Conservation (phyloP, 179 eudicot species). For the Silene vulgaris region DNA sequence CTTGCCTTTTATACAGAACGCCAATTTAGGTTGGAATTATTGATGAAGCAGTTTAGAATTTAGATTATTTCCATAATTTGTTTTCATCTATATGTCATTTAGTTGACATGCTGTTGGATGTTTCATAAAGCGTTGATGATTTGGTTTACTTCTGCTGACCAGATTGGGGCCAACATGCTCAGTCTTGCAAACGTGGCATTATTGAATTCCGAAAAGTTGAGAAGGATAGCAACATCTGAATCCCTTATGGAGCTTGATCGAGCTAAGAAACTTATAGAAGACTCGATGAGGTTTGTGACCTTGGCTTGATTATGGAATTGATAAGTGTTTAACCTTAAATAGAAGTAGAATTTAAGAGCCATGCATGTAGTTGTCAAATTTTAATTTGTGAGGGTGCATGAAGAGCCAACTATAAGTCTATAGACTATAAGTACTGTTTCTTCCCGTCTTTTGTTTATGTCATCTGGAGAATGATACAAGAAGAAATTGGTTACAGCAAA, state of each 20-base stretch:
- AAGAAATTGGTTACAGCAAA: not conserved
- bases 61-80: not conserved
- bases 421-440: not conserved
- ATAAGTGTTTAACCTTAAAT: not conserved
- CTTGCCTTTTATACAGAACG: not conserved
- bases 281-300: conserved; percentile 59
- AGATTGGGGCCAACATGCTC: conserved; percentile 75
- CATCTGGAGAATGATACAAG: not conserved
- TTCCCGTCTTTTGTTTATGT: not conserved
- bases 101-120: not conserved
- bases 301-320: conserved; percentile 1
- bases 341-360: not conserved
- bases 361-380: not conserved
- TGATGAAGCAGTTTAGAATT: not conserved
- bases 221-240: conserved; percentile 37
- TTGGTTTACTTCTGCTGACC: conserved; percentile 19
- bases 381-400: not conserved
- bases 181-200: conserved; percentile 60
- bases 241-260: conserved; percentile 53
- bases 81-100: not conserved
- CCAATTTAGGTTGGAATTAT: not conserved
- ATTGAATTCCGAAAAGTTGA: conserved; percentile 37
- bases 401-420: not conserved
- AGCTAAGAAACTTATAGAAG: conserved; percentile 46
- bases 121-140: not conserved